phyloP scores from a whole-genome alignment of 2,329 filamentous ascomycete species.

The Fusarium sp. region DNA sequence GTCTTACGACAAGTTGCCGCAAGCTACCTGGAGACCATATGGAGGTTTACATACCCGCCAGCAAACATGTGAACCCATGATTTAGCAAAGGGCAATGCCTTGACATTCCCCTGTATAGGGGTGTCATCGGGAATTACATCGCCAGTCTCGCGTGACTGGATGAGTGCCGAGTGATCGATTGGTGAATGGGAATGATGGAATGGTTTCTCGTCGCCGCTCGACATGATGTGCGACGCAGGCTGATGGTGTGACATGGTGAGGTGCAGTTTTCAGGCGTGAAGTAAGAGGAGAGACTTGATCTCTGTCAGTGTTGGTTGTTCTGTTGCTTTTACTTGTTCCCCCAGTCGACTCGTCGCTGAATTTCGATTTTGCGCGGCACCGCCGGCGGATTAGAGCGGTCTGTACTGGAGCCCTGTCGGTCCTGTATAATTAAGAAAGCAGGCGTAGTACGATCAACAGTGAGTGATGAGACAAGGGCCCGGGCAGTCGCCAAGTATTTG shows the following conservation, averaged over 20 bases:
- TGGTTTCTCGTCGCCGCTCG: constrained; percentile 44
- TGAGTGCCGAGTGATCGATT: constrained; percentile 51
- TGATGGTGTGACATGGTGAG: constrained; percentile 46
- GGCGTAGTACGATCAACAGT: not conserved
- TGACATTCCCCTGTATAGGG: constrained; percentile 44
- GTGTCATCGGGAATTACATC: constrained; percentile 58
- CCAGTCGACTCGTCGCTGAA: not conserved
- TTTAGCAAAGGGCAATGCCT: constrained; percentile 67
- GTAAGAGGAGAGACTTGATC: not conserved
- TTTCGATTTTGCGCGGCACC: constrained; percentile 1
- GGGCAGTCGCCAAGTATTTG: not conserved
- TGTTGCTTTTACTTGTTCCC: not conserved
- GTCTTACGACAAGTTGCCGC: not conserved
- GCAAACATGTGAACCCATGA: constrained; percentile 94
- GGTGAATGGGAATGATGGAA: constrained; percentile 43
- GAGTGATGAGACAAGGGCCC: not conserved
- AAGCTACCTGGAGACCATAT: not conserved
- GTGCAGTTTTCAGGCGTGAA: not conserved
- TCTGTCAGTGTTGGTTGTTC: not conserved
- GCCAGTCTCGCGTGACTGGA: constrained; percentile 70
- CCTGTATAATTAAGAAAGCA: not conserved
- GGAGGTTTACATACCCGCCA: constrained; percentile 72
- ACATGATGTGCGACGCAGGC: constrained; percentile 37
- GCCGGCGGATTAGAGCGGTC: not conserved
- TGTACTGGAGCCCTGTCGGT: constrained; percentile 5